Base-by-base conservation (phyloP, 495 filamentous ascomycete species). In the Chaetomium cochliodes region DNA sequence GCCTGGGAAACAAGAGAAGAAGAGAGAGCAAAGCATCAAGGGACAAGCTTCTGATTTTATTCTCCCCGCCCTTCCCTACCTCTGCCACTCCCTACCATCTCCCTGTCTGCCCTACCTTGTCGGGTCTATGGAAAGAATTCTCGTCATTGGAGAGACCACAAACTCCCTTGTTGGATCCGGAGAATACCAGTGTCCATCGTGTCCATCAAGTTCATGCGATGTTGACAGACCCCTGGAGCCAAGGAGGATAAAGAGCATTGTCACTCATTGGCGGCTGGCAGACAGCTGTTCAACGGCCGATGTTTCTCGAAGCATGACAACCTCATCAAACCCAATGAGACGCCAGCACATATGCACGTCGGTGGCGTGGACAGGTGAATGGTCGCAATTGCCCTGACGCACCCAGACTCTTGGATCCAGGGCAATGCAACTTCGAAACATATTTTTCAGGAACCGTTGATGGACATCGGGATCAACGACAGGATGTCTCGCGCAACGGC, bases 281-380 rank as follows among this genome's bases (percentile, higher is more conserved):
- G 33, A 11, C 65, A 60, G 41, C 13, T 56, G 44, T 5, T 9
- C 5, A 22, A 16, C 30, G 57, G 51, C 28, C 13, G 23, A 23
- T 2, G 52, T 8, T 6, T 2, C 20, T 39, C 30, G 56, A 23
- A 44, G 65, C 65, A 67, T 67, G 61, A 67, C 46, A 63, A 64
- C 23, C 66, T 60, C 58, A 68, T 68, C 42, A 64, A 68, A 68
- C 53, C 42, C 41, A 62, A 62, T 62, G 62, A 37, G 41, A 60
- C 65, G 41, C 49, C 61, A 60, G 44, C 47, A 30, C 42, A 61
- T 55, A 33, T 59, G 61, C 60, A 62, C 22, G 39, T 20, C 60
- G 42, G 37, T 13, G 41, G 41, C 41, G 54, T 16, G 53, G 12
- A 23, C 5, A 37, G 33, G 5, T 37, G 23, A 28, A 15, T 57